A percentile compares a stretch with the other conserved stretches of the same genome.
These are phyloP conservation scores for Zea mays DNA, from an alignment of 176 grass and related monocot species.

Conservation along the genomic window Zm-B73-REFERENCE-NAM-5.0 NC_050100.1:215263501-215264000, in stretches of 20 bases:
- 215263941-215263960: background rate
- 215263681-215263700: background rate
- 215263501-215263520: background rate
- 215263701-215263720: conserved; percentile 9
- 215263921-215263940: conserved; percentile 4
- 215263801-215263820: background rate
- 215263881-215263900: background rate
- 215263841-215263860: background rate
- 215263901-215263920: background rate
- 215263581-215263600: background rate
- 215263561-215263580: background rate
- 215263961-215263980: conserved; percentile 7
- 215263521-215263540: background rate
- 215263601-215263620: background rate
- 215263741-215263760: background rate
- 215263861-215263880: background rate
- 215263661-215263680: background rate
- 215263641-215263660: background rate
- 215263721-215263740: background rate
- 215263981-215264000: background rate
- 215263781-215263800: background rate
- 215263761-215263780: conserved; percentile 3
- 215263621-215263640: background rate
- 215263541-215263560: background rate
- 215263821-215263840: background rate